Base-by-base conservation (phyloP, 2,329 filamentous ascomycete species). In the Colletotrichum magnum region DNA sequence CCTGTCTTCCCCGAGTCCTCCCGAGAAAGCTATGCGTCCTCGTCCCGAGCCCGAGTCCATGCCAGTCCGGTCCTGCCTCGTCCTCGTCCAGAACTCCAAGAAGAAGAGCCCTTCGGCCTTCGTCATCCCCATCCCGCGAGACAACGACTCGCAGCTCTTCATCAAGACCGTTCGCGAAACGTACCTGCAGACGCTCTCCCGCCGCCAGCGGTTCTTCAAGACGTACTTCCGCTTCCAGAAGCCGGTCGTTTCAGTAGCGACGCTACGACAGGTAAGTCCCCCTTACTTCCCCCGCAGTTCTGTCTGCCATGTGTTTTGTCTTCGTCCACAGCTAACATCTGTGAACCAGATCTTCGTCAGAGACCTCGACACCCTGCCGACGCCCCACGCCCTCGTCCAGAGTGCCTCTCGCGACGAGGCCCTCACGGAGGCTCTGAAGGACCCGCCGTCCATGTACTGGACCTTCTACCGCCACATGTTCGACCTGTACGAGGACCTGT, bases 391-490 rank as follows among this genome's bases (percentile, higher is more conserved):
- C 13, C 36, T 56, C n/a, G 32, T 56, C n/a, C 32, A 56, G 36
- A 41, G 15, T 16, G 10, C 53, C 36, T 10, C 21, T n/a, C 10
- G 32, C 15, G 53, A 56, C n/a, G 53, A 43, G 21, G 32, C 53
- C n/a, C 32, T 56, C n/a, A 41, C 36, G 6, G 53, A 56, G 10
- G 53, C 53, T 18, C 7, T 56, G 9, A 12, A 12, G 5, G 36
- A 56, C 24, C 53, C 53, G 5, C n/a, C n/a, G 1, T 56, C 53
- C 4, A 21, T 18, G 28, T n/a, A 21, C 32, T 36, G 36, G 12
- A 12, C 53, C 7, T 56, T 56, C 36, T 43, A 15, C 21, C n/a
- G 18, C 6, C 53, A 56, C 53, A 56, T 56, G 53, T 43, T 15
- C 36, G 53, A 15, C 10, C 53, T 56, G 12, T 56, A 56, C 32